Percentiles rank a stretch among this genome's conserved stretches.
Conservation (phyloP, 306 rosid species). For the Dalbergia oliveri region DNA sequence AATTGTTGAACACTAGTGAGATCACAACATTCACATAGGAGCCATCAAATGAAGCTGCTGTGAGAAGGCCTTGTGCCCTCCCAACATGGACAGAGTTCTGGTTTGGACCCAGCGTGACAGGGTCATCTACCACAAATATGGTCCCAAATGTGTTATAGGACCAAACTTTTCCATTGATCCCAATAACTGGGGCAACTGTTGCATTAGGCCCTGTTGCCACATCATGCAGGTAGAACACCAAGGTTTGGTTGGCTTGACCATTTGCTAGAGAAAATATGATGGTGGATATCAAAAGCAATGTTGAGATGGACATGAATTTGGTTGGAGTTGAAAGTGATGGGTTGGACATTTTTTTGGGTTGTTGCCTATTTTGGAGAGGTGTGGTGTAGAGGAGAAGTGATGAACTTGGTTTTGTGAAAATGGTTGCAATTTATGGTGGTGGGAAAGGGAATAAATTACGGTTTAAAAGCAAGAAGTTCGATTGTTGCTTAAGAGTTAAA, state of each 20-base stretch:
- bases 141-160: slow-evolving; percentile 50
- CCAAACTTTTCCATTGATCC: slow-evolving; percentile 47
- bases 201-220: slow-evolving; percentile 37
- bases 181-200: slow-evolving; percentile 42
- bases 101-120: neutral
- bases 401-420: neutral
- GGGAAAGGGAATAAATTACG: neutral
- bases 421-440: slow-evolving; percentile 40
- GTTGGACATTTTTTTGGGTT: slow-evolving; percentile 27
- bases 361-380: neutral
- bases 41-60: slow-evolving; percentile 32
- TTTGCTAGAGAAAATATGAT: neutral
- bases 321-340: slow-evolving; percentile 21
- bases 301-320: slow-evolving; percentile 14
- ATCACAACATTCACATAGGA: slow-evolving; percentile 25
- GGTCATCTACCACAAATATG: slow-evolving; percentile 53
- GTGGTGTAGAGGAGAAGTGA: neutral
- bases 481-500: neutral
- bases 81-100: slow-evolving; percentile 24
- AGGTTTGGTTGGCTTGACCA: slow-evolving; percentile 18
- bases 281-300: slow-evolving; percentile 20
- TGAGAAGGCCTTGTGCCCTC: slow-evolving; percentile 44
- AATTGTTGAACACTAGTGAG: slow-evolving; percentile 51
- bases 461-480: slow-evolving; percentile 6
- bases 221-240: slow-evolving; percentile 53